Evolutionary conservation across 1,284 basidiomycete species (phyloP).

Genomic region (Trametes versicolor): DNA sequence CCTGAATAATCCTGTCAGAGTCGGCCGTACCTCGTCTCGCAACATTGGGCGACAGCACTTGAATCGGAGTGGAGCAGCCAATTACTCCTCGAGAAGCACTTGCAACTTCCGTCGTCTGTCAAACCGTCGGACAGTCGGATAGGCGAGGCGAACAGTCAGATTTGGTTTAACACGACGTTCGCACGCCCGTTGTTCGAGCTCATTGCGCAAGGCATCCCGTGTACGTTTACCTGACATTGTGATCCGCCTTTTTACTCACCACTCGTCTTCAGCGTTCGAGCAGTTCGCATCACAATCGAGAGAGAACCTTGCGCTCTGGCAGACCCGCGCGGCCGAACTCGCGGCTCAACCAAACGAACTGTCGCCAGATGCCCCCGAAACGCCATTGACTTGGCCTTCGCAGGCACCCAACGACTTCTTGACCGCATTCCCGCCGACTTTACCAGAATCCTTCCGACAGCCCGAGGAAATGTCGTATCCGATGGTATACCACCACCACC

Average conservation of each 20-base stretch:
- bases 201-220: conserved; percentile 76
- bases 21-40: conserved; percentile 89
- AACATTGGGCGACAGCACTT: conserved; percentile 90
- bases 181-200: conserved; percentile 86
- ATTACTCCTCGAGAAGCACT: conserved; percentile 80
- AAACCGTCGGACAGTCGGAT: conserved; percentile 71
- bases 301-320: conserved; percentile 75
- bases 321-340: conserved; percentile 58
- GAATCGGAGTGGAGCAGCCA: conserved; percentile 92
- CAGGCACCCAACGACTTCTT: conserved; percentile 61
- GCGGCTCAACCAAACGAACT: conserved; percentile 28
- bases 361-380: conserved; percentile 15
- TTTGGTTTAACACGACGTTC: conserved; percentile 90
- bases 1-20: conserved; percentile 59
- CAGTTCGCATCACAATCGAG: conserved; percentile 70
- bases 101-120: conserved; percentile 81
- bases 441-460: conserved; percentile 52
- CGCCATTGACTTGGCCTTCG: conserved; percentile 41
- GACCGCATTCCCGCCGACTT: conserved; percentile 68
- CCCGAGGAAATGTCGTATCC: conserved; percentile 33
- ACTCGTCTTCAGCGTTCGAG: conserved; percentile 61
- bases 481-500: conserved; percentile 28
- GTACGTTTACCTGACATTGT: conserved; percentile 50
- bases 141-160: conserved; percentile 84
- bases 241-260: background rate